Percentiles rank a stretch among this genome's conserved stretches.
phyloP scores from a whole-genome alignment of 768 basidiomycete genomes.

The Lepiota brunneoincarnata region DNA sequence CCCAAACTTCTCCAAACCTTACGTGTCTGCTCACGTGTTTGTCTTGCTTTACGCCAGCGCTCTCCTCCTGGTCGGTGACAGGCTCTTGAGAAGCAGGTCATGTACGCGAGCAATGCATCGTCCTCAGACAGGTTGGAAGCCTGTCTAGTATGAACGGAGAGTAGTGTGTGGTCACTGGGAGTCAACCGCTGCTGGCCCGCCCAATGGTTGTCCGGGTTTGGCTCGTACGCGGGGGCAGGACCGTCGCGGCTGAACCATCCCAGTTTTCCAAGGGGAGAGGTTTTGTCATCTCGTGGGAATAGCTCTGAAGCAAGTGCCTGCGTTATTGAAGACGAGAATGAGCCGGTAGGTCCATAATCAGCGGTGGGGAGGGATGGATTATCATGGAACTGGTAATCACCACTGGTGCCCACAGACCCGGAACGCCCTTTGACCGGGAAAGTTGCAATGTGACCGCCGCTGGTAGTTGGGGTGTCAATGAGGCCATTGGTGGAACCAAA shows the following conservation, averaged over 20 bases:
- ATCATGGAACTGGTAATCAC: constrained; percentile 13
- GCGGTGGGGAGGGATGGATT: constrained; percentile 5
- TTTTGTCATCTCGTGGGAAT: constrained; percentile 6
- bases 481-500: constrained; percentile 33
- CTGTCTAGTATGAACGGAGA: constrained; percentile 1
- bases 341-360: constrained; percentile 14
- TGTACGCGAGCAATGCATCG: constrained; percentile 38
- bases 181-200: background rate
- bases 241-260: constrained; percentile 15
- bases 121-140: constrained; percentile 22
- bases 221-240: constrained; percentile 8
- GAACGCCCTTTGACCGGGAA: constrained; percentile 51
- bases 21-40: constrained; percentile 34
- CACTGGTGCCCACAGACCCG: constrained; percentile 18
- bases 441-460: constrained; percentile 61
- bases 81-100: constrained; percentile 26
- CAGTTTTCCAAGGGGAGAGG: background rate
- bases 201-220: constrained; percentile 7
- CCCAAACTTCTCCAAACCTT: constrained; percentile 39
- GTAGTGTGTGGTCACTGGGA: background rate
- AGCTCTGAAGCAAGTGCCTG: constrained; percentile 22
- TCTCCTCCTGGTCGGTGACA: background rate
- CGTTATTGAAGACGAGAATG: constrained; percentile 35
- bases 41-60: constrained; percentile 15
- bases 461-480: constrained; percentile 19